Percentiles rank a stretch among this genome's conserved stretches.
phyloP scores from a whole-genome alignment of 2,329 filamentous ascomycete genomes.

The Colletotrichum neosansevieriae region DNA sequence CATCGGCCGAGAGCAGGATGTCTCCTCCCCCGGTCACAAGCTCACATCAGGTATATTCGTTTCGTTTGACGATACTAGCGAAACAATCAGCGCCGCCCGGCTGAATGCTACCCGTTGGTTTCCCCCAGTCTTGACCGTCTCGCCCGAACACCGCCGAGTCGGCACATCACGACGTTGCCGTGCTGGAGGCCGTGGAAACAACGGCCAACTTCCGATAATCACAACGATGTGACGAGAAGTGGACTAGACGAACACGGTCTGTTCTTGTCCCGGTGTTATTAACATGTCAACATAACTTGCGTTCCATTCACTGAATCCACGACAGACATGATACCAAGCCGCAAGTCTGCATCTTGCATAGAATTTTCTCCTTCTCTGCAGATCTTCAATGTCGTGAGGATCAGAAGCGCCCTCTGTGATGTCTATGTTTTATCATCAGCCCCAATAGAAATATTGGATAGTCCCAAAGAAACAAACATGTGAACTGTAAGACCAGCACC shows the following conservation, averaged over 20 bases:
- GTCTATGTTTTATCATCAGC: too few species aligned
- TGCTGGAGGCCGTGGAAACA: background rate
- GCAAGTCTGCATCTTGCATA: too few species aligned
- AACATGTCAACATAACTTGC: too few species aligned
- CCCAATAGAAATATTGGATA: background rate
- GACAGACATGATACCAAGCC: too few species aligned
- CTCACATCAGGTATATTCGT: background rate
- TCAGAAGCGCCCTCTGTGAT: too few species aligned
- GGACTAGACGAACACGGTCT: too few species aligned
- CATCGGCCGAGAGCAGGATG: background rate
- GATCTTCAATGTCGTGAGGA: too few species aligned
- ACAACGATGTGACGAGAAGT: background rate
- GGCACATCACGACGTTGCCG: background rate
- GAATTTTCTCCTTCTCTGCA: too few species aligned
- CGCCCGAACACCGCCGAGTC: background rate
- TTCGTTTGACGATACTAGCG: background rate
- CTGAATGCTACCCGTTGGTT: background rate
- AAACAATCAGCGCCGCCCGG: background rate
- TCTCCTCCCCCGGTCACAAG: background rate
- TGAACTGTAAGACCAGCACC: background rate
- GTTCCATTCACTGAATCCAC: too few species aligned
- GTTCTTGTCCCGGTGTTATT: too few species aligned
- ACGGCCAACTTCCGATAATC: background rate
- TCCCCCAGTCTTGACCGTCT: background rate
- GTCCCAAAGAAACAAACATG: background rate